A percentile compares a stretch with the other conserved stretches of the same genome.
phyloP scores from a whole-genome alignment of 768 basidiomycete species.

The Grammothele lineata region DNA sequence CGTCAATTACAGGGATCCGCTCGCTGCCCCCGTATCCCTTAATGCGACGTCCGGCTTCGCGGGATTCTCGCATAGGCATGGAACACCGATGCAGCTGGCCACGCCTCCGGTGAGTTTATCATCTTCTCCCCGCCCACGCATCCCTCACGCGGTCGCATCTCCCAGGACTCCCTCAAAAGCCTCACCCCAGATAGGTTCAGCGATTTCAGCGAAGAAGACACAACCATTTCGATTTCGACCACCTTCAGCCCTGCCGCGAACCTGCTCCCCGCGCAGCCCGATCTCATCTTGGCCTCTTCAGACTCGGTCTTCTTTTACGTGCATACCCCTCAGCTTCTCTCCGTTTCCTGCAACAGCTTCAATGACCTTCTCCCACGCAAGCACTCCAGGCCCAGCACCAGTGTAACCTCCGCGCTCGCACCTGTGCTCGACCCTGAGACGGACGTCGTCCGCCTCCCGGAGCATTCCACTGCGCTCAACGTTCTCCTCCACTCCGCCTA shows the following conservation, averaged over 20 bases:
- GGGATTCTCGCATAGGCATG: too few species aligned
- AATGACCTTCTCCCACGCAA: slow-evolving; percentile 9
- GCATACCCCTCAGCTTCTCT: slow-evolving; percentile 17
- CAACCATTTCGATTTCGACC: slow-evolving; percentile 18
- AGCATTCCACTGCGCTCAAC: slow-evolving; percentile 25
- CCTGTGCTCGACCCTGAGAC: background rate
- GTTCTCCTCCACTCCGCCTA: slow-evolving; percentile 32
- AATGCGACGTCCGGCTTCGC: too few species aligned
- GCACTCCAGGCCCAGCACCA: slow-evolving; percentile 5
- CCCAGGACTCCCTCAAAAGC: too few species aligned
- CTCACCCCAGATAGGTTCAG: too few species aligned
- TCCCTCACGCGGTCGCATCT: too few species aligned
- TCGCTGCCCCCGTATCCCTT: too few species aligned
- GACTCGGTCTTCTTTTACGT: slow-evolving; percentile 30
- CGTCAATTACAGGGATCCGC: too few species aligned
- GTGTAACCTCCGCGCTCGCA: slow-evolving; percentile 31
- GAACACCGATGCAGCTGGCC: too few species aligned
- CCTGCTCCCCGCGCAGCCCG: slow-evolving; percentile 7
- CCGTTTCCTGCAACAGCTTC: slow-evolving; percentile 24
- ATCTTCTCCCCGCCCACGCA: too few species aligned
- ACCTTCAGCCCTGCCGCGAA: slow-evolving; percentile 15
- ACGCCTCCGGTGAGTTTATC: too few species aligned
- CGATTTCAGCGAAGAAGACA: too few species aligned
- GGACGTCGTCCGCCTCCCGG: slow-evolving; percentile 22
- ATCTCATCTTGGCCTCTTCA: slow-evolving; percentile 23